phyloP scores from a whole-genome alignment of 2,329 filamentous ascomycete genomes.

The Sclerotinia nivalis region DNA sequence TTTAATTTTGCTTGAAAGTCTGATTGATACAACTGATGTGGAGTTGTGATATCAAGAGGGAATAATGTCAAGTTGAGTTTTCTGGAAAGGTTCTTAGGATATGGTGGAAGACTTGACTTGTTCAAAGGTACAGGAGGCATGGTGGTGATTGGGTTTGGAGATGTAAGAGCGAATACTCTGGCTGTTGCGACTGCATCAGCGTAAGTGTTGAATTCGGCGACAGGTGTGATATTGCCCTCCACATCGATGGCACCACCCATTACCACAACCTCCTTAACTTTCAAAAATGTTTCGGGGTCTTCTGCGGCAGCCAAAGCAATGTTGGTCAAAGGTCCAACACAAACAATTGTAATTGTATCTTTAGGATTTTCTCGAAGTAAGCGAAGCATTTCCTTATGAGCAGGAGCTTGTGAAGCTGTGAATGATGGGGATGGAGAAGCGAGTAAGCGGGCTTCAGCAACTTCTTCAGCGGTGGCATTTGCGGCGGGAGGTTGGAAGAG shows the following conservation, averaged over 20 bases:
- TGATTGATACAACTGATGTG: constrained; percentile 64
- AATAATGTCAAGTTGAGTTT: constrained; percentile 69
- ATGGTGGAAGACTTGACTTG: constrained; percentile 55
- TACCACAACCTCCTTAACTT: constrained; percentile 85
- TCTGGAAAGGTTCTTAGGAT: constrained; percentile 64
- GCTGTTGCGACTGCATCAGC: constrained; percentile 81
- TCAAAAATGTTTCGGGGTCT: constrained; percentile 86
- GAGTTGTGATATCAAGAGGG: constrained; percentile 74
- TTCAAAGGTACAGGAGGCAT: constrained; percentile 68
- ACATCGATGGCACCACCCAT: constrained; percentile 88
- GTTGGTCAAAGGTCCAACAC: constrained; percentile 91
- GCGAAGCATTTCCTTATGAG: constrained; percentile 87
- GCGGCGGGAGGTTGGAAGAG: constrained; percentile 57
- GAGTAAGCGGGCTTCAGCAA: constrained; percentile 40
- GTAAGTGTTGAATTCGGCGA: constrained; percentile 93
- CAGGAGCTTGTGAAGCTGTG: constrained; percentile 68
- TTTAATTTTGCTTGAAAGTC: constrained; percentile 59
- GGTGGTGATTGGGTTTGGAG: constrained; percentile 70
- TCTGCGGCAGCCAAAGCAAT: constrained; percentile 83
- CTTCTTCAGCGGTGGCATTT: constrained; percentile 49
- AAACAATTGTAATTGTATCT: constrained; percentile 85
- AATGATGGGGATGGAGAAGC: constrained; percentile 57
- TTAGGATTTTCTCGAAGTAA: constrained; percentile 78
- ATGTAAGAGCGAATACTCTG: constrained; percentile 75
- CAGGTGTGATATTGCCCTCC: constrained; percentile 80